Evolutionary conservation across 495 filamentous ascomycete species (phyloP), one percentile per base, ranked within the genome.

Genomic region (Neurospora tetraspora): DNA sequence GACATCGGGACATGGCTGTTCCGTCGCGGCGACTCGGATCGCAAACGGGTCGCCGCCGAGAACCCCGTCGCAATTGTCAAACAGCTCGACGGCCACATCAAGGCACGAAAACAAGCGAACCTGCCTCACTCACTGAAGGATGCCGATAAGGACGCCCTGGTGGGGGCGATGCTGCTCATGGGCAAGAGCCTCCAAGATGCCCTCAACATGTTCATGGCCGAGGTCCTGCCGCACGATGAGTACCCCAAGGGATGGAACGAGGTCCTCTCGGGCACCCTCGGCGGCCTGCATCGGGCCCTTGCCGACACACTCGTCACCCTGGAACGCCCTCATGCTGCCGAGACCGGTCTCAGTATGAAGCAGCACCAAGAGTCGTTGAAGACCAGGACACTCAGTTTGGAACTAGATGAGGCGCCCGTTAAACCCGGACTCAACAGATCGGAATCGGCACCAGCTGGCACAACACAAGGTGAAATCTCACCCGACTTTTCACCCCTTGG

Each of bases 81-180:
- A 71, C 70, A 71, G 73, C 79, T 80, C 20, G 75, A 73, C 73
- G 31, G 73, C 34, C 73, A 71, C 14, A 70, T 77, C 18, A 72
- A 65, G 42, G 74, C 78, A 20, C 71, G 79, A 18, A 69, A 68
- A 10, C 73, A 76, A 27, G 73, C 72, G 12, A 74, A 72, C 72
- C 38, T 72, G 38, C 72, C 71, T 23, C 71, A 77, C 18, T 72
- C 68, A 20, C 71, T 80, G 14, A 68, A 45, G 9, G 74, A 76
- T 38, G 72, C 72, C 36, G 79, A 79, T 65, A 79, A 78, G 65
- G 79, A 80, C 65, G 69, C 71, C 9, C 72, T 80, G 18, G 75
- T 80, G 34, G 79, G 78, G 27, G 79, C 78, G 8, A 74, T 79
- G 16, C 70, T 80, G 68, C 71, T 74, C 39, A 70, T 80, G 45